Evolutionary conservation across 495 filamentous ascomycete genomes (phyloP).

Genomic region (Talaromyces borbonicus): DNA sequence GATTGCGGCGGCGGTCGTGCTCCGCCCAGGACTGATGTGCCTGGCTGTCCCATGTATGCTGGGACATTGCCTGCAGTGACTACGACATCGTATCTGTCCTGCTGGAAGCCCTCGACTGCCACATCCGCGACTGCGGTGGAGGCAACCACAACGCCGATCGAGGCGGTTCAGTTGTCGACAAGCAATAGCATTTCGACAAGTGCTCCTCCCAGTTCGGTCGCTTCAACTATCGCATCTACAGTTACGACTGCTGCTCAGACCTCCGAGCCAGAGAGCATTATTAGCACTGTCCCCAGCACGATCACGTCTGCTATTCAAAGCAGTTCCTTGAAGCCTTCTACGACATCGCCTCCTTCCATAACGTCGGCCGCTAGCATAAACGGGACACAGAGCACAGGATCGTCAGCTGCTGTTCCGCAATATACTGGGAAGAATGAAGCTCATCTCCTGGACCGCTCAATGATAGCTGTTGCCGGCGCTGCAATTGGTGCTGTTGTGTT

Average conservation of each 20-base stretch:
- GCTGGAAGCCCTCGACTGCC: conserved; percentile 12
- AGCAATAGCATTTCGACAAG: background rate
- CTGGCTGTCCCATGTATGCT: conserved; percentile 47
- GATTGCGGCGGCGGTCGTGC: conserved; percentile 59
- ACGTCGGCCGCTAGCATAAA: conserved; percentile 4
- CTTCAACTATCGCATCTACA: conserved; percentile 11
- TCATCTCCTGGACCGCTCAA: conserved; percentile 7
- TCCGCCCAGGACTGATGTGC: conserved; percentile 48
- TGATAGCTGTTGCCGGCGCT: conserved; percentile 18
- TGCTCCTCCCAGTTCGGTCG: conserved; percentile 13
- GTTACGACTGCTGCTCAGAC: conserved; percentile 4
- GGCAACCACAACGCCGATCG: background rate
- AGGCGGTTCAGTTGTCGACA: conserved; percentile 14
- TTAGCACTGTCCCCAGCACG: background rate
- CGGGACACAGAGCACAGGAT: background rate
- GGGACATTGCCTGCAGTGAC: conserved; percentile 42
- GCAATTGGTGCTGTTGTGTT: conserved; percentile 21
- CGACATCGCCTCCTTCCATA: conserved; percentile 8
- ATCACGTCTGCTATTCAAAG: background rate
- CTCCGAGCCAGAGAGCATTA: conserved; percentile 15
- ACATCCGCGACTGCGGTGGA: conserved; percentile 1
- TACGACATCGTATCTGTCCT: conserved; percentile 37
- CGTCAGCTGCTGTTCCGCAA: conserved; percentile 8
- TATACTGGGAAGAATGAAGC: conserved; percentile 11
- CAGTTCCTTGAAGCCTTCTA: conserved; percentile 7